Percentiles rank a stretch among this genome's conserved stretches.
Conservation (phyloP, 306 rosid species). For the Inga leiocalycina region DNA sequence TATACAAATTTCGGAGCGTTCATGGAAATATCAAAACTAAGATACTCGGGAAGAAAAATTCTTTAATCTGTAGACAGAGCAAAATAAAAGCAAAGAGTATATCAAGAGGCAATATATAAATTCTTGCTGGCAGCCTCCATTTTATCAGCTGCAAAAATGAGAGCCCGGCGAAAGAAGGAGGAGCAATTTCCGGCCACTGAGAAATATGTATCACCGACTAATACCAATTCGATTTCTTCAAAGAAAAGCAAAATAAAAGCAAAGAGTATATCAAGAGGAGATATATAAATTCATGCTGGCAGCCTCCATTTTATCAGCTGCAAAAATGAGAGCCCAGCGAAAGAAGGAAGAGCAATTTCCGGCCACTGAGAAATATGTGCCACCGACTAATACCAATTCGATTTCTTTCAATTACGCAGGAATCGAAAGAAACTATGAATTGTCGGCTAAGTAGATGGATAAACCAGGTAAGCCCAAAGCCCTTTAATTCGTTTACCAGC, state of each 20-base stretch:
- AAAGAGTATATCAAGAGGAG: background rate
- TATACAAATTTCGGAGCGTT: slow-evolving; percentile 1
- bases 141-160: background rate
- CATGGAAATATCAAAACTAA: background rate
- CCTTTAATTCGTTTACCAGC: background rate
- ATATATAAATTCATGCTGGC: background rate
- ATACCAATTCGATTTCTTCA: background rate
- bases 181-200: slow-evolving; percentile 1
- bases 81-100: background rate
- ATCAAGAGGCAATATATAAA: background rate
- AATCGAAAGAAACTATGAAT: slow-evolving; percentile 5
- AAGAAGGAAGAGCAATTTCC: slow-evolving; percentile 6
- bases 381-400: background rate
- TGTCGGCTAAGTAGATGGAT: background rate
- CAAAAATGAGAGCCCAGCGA: background rate
- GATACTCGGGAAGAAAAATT: background rate
- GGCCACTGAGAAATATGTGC: slow-evolving; percentile 5
- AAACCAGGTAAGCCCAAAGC: background rate
- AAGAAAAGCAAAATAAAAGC: background rate
- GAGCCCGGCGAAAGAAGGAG: background rate
- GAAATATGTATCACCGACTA: slow-evolving; percentile 8
- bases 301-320: background rate
- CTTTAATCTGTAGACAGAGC: background rate
- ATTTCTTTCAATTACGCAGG: background rate
- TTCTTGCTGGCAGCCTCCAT: background rate